Conservation (phyloP, 192 early-diverging fungal species). For the Entophlyctis helioformis region DNA sequence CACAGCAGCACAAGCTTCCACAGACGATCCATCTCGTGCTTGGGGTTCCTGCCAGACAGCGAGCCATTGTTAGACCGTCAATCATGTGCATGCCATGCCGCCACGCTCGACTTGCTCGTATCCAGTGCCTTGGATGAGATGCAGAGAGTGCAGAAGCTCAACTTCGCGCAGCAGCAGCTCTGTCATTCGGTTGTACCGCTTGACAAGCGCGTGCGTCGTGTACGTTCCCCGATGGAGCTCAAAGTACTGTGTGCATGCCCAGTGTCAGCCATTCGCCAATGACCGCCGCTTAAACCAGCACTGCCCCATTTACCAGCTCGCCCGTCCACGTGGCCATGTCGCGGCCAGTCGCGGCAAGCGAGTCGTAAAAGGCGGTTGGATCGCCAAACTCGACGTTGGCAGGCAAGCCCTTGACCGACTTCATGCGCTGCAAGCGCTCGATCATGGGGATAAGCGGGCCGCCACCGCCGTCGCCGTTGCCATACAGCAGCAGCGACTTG, state of each 20-base stretch:
- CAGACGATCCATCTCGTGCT: conserved; percentile 57
- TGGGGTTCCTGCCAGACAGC: conserved; percentile 42
- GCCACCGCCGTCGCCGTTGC: conserved; percentile 92
- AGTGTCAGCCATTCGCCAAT: too few species aligned
- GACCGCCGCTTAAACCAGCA: neutral
- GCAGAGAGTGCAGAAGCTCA: conserved; percentile 60
- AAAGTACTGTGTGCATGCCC: conserved; percentile 53
- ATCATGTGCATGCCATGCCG: too few species aligned
- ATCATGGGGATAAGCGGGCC: conserved; percentile 76
- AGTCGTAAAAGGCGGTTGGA: conserved; percentile 77
- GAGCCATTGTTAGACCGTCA: too few species aligned
- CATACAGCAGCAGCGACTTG: conserved; percentile 80
- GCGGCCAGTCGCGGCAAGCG: conserved; percentile 52
- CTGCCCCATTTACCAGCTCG: conserved; percentile 53
- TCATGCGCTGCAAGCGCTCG: conserved; percentile 66
- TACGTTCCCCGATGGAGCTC: conserved; percentile 98
- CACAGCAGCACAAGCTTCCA: conserved; percentile 85
- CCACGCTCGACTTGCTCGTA: conserved; percentile 5
- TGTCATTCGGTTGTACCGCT: conserved; percentile 72
- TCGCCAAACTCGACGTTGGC: conserved; percentile 60
- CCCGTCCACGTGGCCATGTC: conserved; percentile 84
- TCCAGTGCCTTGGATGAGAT: neutral
- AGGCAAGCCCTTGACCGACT: conserved; percentile 65
- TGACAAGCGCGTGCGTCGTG: conserved; percentile 79
- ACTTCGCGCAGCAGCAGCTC: conserved; percentile 79